A percentile compares a stretch with the other conserved stretches of the same genome.
These are phyloP conservation scores for Oemleria cerasiformis DNA, from an alignment of 306 rosid genomes.

Conservation along the genomic window DNA sequence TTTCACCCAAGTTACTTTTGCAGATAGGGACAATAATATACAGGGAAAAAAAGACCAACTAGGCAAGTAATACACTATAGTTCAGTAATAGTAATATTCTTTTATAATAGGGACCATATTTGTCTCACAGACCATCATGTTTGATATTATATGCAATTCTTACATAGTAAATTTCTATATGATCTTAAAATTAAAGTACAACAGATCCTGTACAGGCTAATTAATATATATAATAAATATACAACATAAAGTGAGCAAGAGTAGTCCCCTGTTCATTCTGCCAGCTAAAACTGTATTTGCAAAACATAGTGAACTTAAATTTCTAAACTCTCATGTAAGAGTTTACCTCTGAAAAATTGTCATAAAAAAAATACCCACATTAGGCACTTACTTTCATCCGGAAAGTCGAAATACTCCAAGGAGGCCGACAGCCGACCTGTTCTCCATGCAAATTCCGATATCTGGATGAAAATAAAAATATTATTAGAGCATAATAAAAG, in stretches of 20 bases:
- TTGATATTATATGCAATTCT: background rate
- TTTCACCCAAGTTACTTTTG: conserved; percentile 49
- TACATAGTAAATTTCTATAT: background rate
- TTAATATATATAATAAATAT: background rate
- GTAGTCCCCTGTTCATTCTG: background rate
- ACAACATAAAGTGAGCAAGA: background rate
- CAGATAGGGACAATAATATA: conserved; percentile 27
- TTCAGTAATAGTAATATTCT: background rate
- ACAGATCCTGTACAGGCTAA: background rate
- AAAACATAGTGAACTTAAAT: background rate
- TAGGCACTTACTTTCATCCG: conserved; percentile 60
- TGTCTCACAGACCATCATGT: background rate
- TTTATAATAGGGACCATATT: no score
- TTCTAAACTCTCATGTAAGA: background rate
- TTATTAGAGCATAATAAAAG: conserved; percentile 2
- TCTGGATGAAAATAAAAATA: conserved; percentile 39
- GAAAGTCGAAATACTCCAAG: conserved; percentile 64
- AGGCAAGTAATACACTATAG: background rate
- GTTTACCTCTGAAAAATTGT: background rate
- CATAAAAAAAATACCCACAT: background rate
- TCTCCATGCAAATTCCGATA: conserved; percentile 33
- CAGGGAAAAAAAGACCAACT: background rate
- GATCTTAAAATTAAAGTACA: background rate
- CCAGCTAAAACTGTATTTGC: background rate
- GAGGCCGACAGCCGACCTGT: conserved; percentile 17